Evolutionary conservation across 1,139 yeast species (phyloP).

Genomic region (Hyphopichia fennica): DNA sequence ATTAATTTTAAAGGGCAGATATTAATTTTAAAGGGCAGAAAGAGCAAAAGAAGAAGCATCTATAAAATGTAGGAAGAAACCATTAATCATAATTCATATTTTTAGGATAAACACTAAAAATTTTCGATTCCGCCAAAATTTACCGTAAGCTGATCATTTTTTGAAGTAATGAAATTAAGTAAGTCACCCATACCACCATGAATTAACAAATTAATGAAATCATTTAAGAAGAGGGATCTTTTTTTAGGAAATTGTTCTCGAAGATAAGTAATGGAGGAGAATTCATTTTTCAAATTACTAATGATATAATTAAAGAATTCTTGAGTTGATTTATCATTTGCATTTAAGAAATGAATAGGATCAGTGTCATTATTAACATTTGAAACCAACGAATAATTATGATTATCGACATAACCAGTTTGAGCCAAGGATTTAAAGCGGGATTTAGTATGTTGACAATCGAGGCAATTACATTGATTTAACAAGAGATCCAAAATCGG

Average conservation of each 20-base stretch:
- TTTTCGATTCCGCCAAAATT: neutral
- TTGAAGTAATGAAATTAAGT: neutral
- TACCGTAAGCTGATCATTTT: neutral
- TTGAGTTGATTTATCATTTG: constrained; percentile 11
- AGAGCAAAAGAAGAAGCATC: no score
- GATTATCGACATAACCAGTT: constrained; percentile 17
- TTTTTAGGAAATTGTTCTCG: constrained; percentile 11
- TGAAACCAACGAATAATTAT: constrained; percentile 7
- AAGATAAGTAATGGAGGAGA: constrained; percentile 4
- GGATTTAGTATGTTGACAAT: constrained; percentile 16
- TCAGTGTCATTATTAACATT: neutral
- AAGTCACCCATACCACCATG: constrained; percentile 7
- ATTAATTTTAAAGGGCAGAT: no score
- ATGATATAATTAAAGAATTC: constrained; percentile 20
- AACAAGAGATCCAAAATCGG: constrained; percentile 16
- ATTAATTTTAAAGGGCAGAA: no score
- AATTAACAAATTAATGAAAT: constrained; percentile 5
- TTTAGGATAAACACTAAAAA: neutral
- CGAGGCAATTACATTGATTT: constrained; percentile 20
- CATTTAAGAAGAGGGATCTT: constrained; percentile 17
- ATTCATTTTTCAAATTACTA: constrained; percentile 20
- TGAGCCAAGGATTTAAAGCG: constrained; percentile 15
- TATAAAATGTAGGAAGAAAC: neutral
- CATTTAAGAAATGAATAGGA: neutral
- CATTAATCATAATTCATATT: neutral